Base-by-base conservation (phyloP, 805 yeast species). In the Tetrapisispora taiwanensis region DNA sequence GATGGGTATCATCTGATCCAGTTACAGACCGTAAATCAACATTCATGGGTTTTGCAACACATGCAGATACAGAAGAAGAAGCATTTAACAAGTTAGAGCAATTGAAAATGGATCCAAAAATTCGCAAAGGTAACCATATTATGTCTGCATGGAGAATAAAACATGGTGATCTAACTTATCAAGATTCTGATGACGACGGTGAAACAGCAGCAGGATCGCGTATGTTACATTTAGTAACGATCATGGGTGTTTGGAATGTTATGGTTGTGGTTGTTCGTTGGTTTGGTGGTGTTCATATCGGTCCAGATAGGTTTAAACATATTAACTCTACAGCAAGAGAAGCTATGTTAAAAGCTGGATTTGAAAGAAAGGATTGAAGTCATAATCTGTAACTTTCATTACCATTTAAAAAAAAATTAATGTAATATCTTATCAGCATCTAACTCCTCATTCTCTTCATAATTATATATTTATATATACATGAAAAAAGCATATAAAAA, bases 161-260 rank as follows among this genome's bases (percentile, higher is more conserved):
- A 45, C 61, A 58, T 0, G 54, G 65, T 24, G 85, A 80, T 0
- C 74, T 78, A 0, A 70, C 73, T 31, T 74, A 71, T 39, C 92
- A 85, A 54, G 97, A 92, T 54, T 88, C 85, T 53, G 97, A 92
- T 57, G 97, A 92, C 60, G 98, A 90, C 58, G 98, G 98, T 3
- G 98, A 92, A 58, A 74, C 94, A 0, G 97, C 97, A 0, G 95
- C 97, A 1, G 98, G 98, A 9, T 78, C 89, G 5, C 68, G 96
- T 46, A 67, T 89, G 71, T 63, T 88, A 41, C 95, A 87, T 66
- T 63, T 89, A 39, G 64, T 89, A 51, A 76, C 84, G 31, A 74
- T 78, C 51, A 82, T 82, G 84, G 87, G 86, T 53, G 84, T 76
- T 1, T 77, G 85, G 83, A 80, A 89, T 58, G 85, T 84, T 4